Percentiles rank a stretch among this genome's conserved stretches.
These are phyloP conservation scores for Durotheca rogersii DNA, from an alignment of 495 filamentous ascomycete genomes.

Conservation along the genomic window DNA sequence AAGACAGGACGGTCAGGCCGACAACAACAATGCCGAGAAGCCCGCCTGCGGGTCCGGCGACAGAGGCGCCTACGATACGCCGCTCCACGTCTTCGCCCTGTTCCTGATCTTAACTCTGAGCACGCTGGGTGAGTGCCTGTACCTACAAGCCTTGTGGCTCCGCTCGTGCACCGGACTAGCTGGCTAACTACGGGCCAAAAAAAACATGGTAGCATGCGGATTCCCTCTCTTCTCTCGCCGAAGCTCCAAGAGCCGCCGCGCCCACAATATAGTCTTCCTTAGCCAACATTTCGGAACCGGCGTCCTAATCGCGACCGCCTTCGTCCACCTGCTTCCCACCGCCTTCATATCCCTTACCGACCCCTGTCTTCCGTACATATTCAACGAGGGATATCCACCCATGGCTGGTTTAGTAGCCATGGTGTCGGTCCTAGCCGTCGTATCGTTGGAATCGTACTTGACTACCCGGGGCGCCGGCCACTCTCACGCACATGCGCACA, in stretches of 20 bases:
- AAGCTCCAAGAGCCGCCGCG: conserved; percentile 44
- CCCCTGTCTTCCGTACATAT: conserved; percentile 73
- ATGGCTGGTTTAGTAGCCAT: conserved; percentile 80
- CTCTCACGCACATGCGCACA: conserved; percentile 49
- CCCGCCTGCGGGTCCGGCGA: conserved; percentile 64
- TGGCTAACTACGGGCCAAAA: conserved; percentile 1
- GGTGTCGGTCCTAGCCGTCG: conserved; percentile 71
- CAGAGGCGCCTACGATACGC: conserved; percentile 62
- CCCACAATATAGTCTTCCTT: conserved; percentile 62
- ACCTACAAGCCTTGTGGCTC: not conserved
- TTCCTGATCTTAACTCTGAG: conserved; percentile 72
- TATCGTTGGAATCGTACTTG: conserved; percentile 76
- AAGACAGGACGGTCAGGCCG: conserved; percentile 35
- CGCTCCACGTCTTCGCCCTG: conserved; percentile 73
- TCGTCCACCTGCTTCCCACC: conserved; percentile 81
- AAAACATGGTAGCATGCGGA: conserved; percentile 54
- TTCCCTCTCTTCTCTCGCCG: conserved; percentile 59
- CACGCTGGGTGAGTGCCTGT: conserved; percentile 59
- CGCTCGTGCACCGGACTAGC: not conserved
- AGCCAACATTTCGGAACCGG: conserved; percentile 86
- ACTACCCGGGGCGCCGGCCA: conserved; percentile 55
- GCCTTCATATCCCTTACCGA: conserved; percentile 79
- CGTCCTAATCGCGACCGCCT: conserved; percentile 84
- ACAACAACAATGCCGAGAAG: conserved; percentile 30
- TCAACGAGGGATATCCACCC: conserved; percentile 70